These are phyloP conservation scores for Diversispora eburnea DNA, from an alignment of 192 early-diverging fungal species.

Conservation along the genomic window DNA sequence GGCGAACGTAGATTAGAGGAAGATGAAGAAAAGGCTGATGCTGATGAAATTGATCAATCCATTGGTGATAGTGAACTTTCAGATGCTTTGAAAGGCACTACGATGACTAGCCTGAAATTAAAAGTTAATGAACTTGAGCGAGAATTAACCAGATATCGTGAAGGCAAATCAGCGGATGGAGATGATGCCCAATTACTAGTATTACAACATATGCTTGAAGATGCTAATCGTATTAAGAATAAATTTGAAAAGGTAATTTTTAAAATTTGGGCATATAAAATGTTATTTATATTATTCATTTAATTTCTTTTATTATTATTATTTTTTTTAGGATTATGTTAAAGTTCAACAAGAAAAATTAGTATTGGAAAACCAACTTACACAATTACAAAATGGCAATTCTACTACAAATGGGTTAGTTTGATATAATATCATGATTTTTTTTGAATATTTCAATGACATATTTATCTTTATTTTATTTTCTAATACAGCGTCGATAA, in stretches of 20 bases:
- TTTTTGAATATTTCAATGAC: neutral
- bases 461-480: neutral
- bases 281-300: neutral
- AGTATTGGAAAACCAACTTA: constrained; percentile 38
- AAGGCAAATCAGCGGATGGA: constrained; percentile 22
- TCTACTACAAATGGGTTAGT: constrained; percentile 29
- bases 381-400: constrained; percentile 33
- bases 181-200: constrained; percentile 34
- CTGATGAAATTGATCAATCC: constrained; percentile 27
- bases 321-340: constrained; percentile 47
- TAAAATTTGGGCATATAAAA: too few relatives aligned
- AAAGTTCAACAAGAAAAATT: constrained; percentile 51
- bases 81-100: constrained; percentile 36
- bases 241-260: constrained; percentile 48
- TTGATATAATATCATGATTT: constrained; percentile 8
- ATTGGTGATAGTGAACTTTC: constrained; percentile 32
- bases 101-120: constrained; percentile 39
- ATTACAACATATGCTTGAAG: constrained; percentile 60
- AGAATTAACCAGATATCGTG: constrained; percentile 44
- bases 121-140: constrained; percentile 60
- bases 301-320: neutral
- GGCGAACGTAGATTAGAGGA: constrained; percentile 39
- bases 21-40: constrained; percentile 31
- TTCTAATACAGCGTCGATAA: neutral
- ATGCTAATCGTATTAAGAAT: constrained; percentile 53